Evolutionary conservation across 1,284 basidiomycete genomes (phyloP).

Genomic region (Ustilago vetiveriae): DNA sequence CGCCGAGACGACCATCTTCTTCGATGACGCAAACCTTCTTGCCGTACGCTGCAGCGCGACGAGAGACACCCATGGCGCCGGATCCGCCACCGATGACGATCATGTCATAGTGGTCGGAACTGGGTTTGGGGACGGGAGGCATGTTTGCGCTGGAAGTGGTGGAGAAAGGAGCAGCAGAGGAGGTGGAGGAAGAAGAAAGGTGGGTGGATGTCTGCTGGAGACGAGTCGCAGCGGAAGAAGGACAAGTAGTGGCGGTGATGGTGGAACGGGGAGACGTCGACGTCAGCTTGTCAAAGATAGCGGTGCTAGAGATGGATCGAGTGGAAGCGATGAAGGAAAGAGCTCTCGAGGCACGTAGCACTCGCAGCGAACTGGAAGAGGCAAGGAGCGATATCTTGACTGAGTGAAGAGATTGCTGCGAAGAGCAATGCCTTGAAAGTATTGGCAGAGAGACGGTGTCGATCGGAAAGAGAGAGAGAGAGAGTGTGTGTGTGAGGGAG

Average conservation of each 20-base stretch:
- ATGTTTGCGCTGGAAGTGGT: slow-evolving; percentile 36
- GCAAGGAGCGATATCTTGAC: slow-evolving; percentile 24
- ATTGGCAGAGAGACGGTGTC: too few relatives aligned
- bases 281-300: slow-evolving; percentile 28
- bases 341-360: slow-evolving; percentile 31
- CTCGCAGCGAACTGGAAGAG: slow-evolving; percentile 20
- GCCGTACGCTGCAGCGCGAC: slow-evolving; percentile 86
- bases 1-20: slow-evolving; percentile 79
- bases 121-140: slow-evolving; percentile 61
- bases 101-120: slow-evolving; percentile 60
- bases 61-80: slow-evolving; percentile 65
- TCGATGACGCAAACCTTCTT: slow-evolving; percentile 93
- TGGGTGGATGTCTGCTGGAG: slow-evolving; percentile 33
- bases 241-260: background rate
- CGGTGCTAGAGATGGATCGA: background rate
- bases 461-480: background rate
- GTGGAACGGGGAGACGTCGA: too few relatives aligned
- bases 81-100: slow-evolving; percentile 67
- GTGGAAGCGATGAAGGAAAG: slow-evolving; percentile 1
- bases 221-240: slow-evolving; percentile 11
- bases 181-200: slow-evolving; percentile 10
- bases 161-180: slow-evolving; percentile 20
- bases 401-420: background rate
- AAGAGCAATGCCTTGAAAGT: background rate
- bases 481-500: too few relatives aligned